Percentiles rank a stretch among this genome's conserved stretches.
Evolutionary conservation across 331 rosid species (phyloP).

Genomic region (Dryas integrifolia): DNA sequence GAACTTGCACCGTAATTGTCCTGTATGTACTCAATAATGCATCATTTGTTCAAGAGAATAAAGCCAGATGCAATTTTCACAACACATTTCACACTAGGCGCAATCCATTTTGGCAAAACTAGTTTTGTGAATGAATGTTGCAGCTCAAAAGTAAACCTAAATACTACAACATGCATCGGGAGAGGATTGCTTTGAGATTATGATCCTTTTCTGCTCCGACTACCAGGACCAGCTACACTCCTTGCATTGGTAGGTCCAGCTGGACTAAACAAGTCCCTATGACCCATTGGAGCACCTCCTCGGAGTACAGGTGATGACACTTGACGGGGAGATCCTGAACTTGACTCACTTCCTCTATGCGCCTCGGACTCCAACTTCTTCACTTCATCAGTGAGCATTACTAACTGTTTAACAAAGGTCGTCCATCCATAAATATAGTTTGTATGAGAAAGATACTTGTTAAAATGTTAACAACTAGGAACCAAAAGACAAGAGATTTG

Average conservation of each 20-base stretch:
- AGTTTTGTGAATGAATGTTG: constrained; percentile 1
- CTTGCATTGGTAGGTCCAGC: constrained; percentile 36
- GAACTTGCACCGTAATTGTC: background rate
- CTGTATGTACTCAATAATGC: background rate
- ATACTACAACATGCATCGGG: constrained; percentile 22
- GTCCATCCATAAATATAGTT: constrained; percentile 1
- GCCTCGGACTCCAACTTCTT: constrained; percentile 58
- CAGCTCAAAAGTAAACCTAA: constrained; percentile 13
- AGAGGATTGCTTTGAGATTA: background rate
- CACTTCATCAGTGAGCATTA: constrained; percentile 60
- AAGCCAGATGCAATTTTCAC: constrained; percentile 12
- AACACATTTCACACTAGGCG: constrained; percentile 2
- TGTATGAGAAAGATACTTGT: background rate
- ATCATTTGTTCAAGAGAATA: background rate
- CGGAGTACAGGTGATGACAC: constrained; percentile 47
- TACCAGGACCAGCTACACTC: constrained; percentile 48
- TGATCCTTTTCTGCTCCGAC: constrained; percentile 70
- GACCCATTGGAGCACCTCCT: constrained; percentile 48
- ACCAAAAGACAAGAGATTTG: background rate
- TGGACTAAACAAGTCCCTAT: constrained; percentile 40
- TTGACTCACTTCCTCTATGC: constrained; percentile 49
- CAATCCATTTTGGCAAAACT: constrained; percentile 7
- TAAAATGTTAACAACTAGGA: constrained; percentile 1
- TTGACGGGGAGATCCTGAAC: constrained; percentile 62
- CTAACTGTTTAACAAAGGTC: constrained; percentile 49